These are phyloP conservation scores for Corylus avellana DNA, from an alignment of 306 rosid species.

Conservation along the genomic window DNA sequence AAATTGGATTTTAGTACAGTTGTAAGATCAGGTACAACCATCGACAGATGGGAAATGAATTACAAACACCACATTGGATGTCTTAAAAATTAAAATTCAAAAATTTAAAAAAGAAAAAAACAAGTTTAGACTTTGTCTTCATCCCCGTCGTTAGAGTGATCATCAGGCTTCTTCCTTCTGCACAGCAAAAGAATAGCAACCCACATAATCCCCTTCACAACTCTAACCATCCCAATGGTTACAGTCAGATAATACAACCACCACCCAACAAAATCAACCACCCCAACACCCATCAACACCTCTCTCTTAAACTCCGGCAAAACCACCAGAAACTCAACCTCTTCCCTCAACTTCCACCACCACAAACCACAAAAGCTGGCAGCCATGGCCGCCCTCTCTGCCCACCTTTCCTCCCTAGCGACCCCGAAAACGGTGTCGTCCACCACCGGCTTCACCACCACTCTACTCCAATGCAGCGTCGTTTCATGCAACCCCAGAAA, in stretches of 20 bases:
- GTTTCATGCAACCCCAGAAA: conserved; percentile 80
- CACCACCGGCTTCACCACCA: conserved; percentile 84
- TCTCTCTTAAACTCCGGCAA: conserved; percentile 59
- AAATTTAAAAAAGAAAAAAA: neutral
- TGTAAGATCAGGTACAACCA: too few species aligned
- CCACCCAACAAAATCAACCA: conserved; percentile 60
- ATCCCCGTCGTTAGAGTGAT: conserved; percentile 5
- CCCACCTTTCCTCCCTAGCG: conserved; percentile 48
- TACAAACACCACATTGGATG: conserved; percentile 20
- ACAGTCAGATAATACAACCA: conserved; percentile 68
- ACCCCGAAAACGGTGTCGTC: conserved; percentile 67
- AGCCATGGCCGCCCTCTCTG: conserved; percentile 51
- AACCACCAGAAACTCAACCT: conserved; percentile 63
- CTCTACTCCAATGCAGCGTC: conserved; percentile 62
- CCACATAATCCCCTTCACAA: conserved; percentile 53
- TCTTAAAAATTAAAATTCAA: neutral
- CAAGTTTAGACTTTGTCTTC: conserved; percentile 47
- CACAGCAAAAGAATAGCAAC: conserved; percentile 36
- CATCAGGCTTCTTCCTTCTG: conserved; percentile 30
- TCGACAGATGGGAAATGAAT: too few species aligned
- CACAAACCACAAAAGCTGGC: conserved; percentile 58
- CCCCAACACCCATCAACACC: conserved; percentile 42
- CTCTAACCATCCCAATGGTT: conserved; percentile 62
- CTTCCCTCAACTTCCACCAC: conserved; percentile 85
- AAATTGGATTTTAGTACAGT: neutral